phyloP scores from a whole-genome alignment of 306 rosid genomes.

The Ochetophila trinervis region DNA sequence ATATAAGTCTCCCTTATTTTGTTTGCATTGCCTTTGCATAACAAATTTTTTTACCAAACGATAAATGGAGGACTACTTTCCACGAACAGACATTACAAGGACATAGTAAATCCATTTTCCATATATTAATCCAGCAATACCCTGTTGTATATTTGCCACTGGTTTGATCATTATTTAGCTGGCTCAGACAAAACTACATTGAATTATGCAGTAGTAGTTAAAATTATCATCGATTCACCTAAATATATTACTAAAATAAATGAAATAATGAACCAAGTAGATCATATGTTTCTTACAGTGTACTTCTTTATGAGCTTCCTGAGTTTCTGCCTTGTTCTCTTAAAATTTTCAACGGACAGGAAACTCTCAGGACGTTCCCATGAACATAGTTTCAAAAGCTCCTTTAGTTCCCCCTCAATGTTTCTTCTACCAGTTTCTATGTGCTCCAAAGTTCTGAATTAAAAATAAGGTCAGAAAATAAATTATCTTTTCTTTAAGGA shows the following conservation, averaged over 20 bases:
- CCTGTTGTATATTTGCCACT: too few relatives aligned
- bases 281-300: slow-evolving; percentile 48
- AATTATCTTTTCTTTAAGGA: too few relatives aligned
- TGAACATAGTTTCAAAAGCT: slow-evolving; percentile 56
- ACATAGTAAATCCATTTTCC: too few relatives aligned
- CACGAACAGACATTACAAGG: too few relatives aligned
- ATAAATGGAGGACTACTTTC: too few relatives aligned
- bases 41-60: too few relatives aligned
- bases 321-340: slow-evolving; percentile 67
- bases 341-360: slow-evolving; percentile 53
- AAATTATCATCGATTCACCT: background rate
- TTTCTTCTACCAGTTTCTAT: slow-evolving; percentile 47
- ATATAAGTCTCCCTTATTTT: too few relatives aligned
- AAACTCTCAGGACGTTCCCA: slow-evolving; percentile 67
- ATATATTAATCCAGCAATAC: too few relatives aligned
- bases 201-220: background rate
- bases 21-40: too few relatives aligned
- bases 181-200: background rate
- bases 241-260: background rate
- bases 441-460: slow-evolving; percentile 58
- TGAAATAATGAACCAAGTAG: background rate
- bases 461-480: background rate
- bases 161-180: too few relatives aligned
- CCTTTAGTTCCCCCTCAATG: slow-evolving; percentile 55
- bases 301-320: slow-evolving; percentile 75